Evolutionary conservation across 192 early-diverging fungal species (phyloP).

Genomic region (Coemansia sp.): DNA sequence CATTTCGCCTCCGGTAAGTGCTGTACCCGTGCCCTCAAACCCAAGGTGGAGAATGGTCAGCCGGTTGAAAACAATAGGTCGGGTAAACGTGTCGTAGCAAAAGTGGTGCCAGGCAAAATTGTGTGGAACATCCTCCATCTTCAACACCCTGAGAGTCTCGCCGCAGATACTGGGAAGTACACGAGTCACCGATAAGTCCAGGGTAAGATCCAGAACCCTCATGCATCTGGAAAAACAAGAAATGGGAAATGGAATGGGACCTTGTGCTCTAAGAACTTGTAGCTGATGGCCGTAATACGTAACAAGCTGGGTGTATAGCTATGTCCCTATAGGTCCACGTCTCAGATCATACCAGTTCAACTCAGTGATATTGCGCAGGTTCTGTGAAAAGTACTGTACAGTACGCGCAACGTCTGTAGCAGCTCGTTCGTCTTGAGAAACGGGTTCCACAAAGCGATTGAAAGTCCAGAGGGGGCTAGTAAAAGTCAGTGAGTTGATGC

Average conservation of each 20-base stretch:
- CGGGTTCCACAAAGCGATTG: background rate
- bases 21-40: too few species aligned
- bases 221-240: background rate
- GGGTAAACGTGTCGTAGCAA: background rate
- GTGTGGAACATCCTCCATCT: background rate
- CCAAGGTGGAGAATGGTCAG: background rate
- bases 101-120: conserved; percentile 4
- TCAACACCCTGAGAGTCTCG: background rate
- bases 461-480: background rate
- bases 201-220: background rate
- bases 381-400: background rate
- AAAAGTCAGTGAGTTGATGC: background rate
- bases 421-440: background rate
- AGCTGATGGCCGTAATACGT: background rate
- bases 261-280: background rate
- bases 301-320: background rate
- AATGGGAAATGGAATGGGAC: background rate
- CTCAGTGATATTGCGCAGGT: background rate
- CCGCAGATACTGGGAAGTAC: background rate
- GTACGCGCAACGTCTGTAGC: background rate
- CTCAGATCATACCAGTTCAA: background rate
- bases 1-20: too few species aligned
- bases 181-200: background rate
- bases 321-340: background rate
- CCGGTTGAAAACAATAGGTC: background rate